Conservation (phyloP, 371 early-diverging fungal genomes). For the Apophysomyces elegans region DNA sequence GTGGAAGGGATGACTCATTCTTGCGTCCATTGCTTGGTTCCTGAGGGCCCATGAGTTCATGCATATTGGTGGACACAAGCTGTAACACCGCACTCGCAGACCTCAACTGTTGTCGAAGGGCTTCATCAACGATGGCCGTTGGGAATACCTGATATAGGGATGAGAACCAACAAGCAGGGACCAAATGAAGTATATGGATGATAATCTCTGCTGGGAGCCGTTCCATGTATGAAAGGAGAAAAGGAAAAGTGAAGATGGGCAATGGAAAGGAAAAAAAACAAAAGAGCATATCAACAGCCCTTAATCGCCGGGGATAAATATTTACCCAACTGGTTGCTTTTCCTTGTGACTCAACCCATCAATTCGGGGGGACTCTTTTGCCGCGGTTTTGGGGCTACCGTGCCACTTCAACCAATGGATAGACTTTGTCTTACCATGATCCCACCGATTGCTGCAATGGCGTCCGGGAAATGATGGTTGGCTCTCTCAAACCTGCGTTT, state of each 20-base stretch:
- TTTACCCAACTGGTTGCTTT: not conserved
- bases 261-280: not conserved
- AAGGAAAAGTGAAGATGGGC: conserved; percentile 21
- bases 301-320: conserved; percentile 4
- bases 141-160: conserved; percentile 38
- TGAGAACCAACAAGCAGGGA: conserved; percentile 30
- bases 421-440: no score
- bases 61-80: conserved; percentile 52
- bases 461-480: no score
- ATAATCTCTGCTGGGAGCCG: conserved; percentile 42
- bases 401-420: no score
- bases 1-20: conserved; percentile 38
- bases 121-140: conserved; percentile 33
- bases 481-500: no score
- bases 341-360: no score
- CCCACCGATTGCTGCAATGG: no score
- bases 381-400: conserved; percentile 1
- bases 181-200: conserved; percentile 34
- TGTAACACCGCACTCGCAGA: conserved; percentile 19
- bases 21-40: conserved; percentile 14
- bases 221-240: conserved; percentile 21
- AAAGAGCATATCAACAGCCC: no score
- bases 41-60: conserved; percentile 37
- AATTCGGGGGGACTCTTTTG: not conserved
- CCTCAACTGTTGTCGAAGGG: conserved; percentile 34